Base-by-base conservation (phyloP, 768 basidiomycete genomes). In the Tulasnella calospora region DNA sequence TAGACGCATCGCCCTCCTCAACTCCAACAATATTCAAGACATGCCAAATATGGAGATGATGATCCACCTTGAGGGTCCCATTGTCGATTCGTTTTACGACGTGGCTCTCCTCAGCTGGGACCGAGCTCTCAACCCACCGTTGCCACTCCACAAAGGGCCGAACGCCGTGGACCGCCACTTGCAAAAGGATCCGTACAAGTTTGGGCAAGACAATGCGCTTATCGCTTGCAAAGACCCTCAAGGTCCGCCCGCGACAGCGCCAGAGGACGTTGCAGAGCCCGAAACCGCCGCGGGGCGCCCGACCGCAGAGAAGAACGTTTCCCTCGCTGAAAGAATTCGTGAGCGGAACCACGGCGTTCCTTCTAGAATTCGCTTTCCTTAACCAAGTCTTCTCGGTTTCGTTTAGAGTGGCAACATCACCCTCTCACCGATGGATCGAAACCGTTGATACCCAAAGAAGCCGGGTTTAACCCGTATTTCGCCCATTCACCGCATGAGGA, bases 11-110 rank as follows among this genome's bases (percentile, higher is more conserved):
- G 91, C 90, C 0, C 83, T 91, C 76, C 83, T 92, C 75, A 90
- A 90, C 82, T 88, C 87, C 73, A 92, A 92, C 83, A 92, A 92
- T 77, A 90, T 92, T 55, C 91, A 91, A 83, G 86, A 86, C 79
- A 86, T 87, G 27, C 84, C 86, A 9, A 87, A 88, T 80, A 80
- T 87, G 79, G 87, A 89, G 83, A 88, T 92, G 88, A 91, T 91
- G 90, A 83, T 88, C 9, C 91, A 92, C 80, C 86, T 92, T 61
- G 92, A 92, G 81, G 92, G 92, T 0, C 89, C 90, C 0, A 87
- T 93, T 74, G 92, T 92, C 78, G 87, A 92, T 77, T 86, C 89
- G 6, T 86, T 92, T 80, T 92, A 92, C 83, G 92, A 92, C 83
- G 89, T 88, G 83, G 89, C 89, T 19, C 87, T 92, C 72, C 85